Base-by-base conservation (phyloP, 2,329 filamentous ascomycete genomes). In the Claviceps sp. region DNA sequence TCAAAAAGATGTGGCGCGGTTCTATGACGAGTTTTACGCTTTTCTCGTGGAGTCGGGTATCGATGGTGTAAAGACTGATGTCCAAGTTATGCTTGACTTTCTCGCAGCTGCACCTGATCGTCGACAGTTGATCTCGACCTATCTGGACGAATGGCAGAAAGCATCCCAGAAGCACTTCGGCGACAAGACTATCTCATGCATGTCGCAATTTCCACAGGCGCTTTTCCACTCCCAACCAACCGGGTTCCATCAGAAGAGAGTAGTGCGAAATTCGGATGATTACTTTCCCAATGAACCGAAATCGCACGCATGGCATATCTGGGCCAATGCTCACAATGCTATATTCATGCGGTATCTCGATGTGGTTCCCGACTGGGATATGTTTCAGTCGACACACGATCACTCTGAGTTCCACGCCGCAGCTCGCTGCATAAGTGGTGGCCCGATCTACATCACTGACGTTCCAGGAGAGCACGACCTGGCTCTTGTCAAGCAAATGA, bases 361-460 rank as follows among this genome's bases (percentile, higher is more conserved):
- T 59, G 79, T 88, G 1, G 69, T 97, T 1, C 91, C 93, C 0
- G 90, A 96, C 65, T 84, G 80, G 78, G 81, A 84, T 58, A 84
- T 84, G 81, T 84, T 84, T 61, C 81, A 84, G 59, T 82, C 80
- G 1, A 69, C 70, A 1, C 77, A 82, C 55, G 70, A 74, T 24
- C 95, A 87, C 64, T 86, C 85, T 0, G 79, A 77, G 0, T 95
- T 93, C 63, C 93, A 98, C 60, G 93, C 88, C 4, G 91, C 93
- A 1, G 90, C 89, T 2, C 79, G 93, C 47, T 95, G 88, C 65
- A 74, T 98, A 9, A 90, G 85, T 47, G 93, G 93, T 8, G 93
- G 93, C 0, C 93, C 91, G 0, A 85, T 98, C 42, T 96, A 94
- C 61, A 90, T 98, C 64, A 97, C 91, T 0, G 93, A 98, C 66